Evolutionary conservation across 129 eudicot species (phyloP).

Genomic region (Silybum marianum): DNA sequence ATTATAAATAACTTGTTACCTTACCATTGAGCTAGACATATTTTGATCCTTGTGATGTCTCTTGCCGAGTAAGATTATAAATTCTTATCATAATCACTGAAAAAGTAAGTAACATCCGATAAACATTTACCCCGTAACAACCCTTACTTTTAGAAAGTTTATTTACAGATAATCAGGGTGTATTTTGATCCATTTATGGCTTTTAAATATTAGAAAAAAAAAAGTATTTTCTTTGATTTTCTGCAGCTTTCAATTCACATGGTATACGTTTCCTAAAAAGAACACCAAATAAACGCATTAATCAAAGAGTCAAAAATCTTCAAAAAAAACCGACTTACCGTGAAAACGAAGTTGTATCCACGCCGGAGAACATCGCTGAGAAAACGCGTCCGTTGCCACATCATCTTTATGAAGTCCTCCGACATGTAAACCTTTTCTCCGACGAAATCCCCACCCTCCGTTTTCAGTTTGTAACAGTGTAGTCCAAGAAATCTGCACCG

Average conservation of each 20-base stretch:
- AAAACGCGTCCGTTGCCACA: constrained; percentile 78
- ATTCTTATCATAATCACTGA: too few relatives aligned
- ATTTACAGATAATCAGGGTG: not conserved
- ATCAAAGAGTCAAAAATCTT: not conserved
- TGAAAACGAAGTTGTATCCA: constrained; percentile 69
- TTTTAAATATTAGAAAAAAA: not conserved
- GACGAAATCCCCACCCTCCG: constrained; percentile 48
- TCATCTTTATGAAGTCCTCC: constrained; percentile 67
- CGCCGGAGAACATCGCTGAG: constrained; percentile 55
- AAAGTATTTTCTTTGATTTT: not conserved
- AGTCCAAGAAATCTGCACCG: constrained; percentile 63
- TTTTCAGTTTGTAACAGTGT: constrained; percentile 50
- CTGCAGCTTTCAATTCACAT: not conserved
- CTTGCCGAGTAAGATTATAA: too few relatives aligned
- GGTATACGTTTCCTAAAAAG: not conserved
- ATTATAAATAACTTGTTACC: too few relatives aligned
- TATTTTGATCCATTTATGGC: not conserved
- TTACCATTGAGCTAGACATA: too few relatives aligned
- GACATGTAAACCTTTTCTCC: constrained; percentile 69
- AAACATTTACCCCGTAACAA: too few relatives aligned
- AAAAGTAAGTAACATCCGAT: too few relatives aligned
- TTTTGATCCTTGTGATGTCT: too few relatives aligned
- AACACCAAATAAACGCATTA: constrained; percentile 1
- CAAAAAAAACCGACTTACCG: constrained; percentile 43
- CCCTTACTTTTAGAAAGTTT: not conserved